These are phyloP conservation scores for Fonsecaea monophora DNA, from an alignment of 2,329 filamentous ascomycete genomes.

Conservation along the genomic window DNA sequence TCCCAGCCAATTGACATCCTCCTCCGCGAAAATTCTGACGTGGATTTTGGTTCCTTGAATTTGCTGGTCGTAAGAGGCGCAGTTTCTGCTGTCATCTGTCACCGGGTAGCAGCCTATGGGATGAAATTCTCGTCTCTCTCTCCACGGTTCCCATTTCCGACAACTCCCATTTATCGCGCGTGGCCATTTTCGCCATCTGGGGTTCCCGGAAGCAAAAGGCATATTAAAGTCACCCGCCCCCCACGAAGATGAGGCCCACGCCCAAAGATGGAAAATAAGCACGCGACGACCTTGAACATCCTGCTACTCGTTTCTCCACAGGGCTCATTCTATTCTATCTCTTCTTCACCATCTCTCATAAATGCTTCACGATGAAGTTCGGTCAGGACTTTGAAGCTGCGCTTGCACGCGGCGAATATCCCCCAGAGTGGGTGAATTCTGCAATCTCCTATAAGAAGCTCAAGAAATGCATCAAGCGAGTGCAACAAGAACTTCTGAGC, in stretches of 20 bases:
- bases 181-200: constrained; percentile 1
- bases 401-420: constrained; percentile 75
- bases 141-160: constrained; percentile 1
- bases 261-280: constrained; percentile 3
- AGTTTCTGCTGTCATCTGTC: constrained; percentile 2
- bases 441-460: constrained; percentile 84
- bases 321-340: neutral
- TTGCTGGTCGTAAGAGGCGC: neutral
- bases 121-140: neutral
- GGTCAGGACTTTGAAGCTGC: constrained; percentile 76
- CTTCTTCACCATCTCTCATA: neutral
- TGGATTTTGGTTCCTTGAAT: neutral
- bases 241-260: neutral
- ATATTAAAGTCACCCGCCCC: neutral
- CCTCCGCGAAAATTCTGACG: neutral
- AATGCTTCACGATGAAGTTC: constrained; percentile 74
- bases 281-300: constrained; percentile 6
- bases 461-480: constrained; percentile 87
- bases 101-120: neutral
- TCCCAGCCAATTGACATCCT: neutral
- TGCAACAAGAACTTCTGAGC: constrained; percentile 72
- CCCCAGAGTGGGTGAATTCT: constrained; percentile 71
- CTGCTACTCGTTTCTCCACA: neutral
- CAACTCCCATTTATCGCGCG: constrained; percentile 6
- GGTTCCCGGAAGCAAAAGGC: neutral